A percentile compares a stretch with the other conserved stretches of the same genome.
Evolutionary conservation across 179 eudicot genomes (phyloP).

Genomic region (Patellifolia procumbens): DNA sequence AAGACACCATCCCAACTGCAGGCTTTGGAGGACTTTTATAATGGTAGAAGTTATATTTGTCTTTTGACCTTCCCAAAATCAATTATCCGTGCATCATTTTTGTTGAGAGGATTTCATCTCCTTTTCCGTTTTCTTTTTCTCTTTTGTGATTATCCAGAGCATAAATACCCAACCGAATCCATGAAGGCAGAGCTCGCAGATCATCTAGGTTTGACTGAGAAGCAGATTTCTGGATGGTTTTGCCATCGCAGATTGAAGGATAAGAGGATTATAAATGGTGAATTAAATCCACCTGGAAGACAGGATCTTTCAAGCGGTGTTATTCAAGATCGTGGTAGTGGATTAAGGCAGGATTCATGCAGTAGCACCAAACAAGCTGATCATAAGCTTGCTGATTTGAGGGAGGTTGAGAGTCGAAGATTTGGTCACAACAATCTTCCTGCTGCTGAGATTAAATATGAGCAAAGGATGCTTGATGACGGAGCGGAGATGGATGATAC

Average conservation of each 20-base stretch:
- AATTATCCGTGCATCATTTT: not conserved
- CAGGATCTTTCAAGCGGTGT: constrained; percentile 80
- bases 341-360: constrained; percentile 89
- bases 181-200: constrained; percentile 67
- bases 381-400: constrained; percentile 50
- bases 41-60: constrained; percentile 39
- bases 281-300: constrained; percentile 47
- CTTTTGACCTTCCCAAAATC: not conserved
- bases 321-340: constrained; percentile 89
- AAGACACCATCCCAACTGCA: constrained; percentile 81
- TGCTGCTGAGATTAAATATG: constrained; percentile 45
- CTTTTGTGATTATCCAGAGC: constrained; percentile 47
- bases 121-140: constrained; percentile 6
- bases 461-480: constrained; percentile 42
- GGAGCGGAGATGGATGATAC: constrained; percentile 59
- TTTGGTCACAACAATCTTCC: constrained; percentile 46
- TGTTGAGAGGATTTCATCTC: not conserved
- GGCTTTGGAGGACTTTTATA: constrained; percentile 75
- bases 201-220: constrained; percentile 75
- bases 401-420: constrained; percentile 86
- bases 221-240: constrained; percentile 97
- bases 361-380: constrained; percentile 92
- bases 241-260: constrained; percentile 98
- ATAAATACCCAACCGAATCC: constrained; percentile 81
- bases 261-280: constrained; percentile 56